phyloP scores from a whole-genome alignment of 805 yeast genomes.

The Kuraishia hungarica region DNA sequence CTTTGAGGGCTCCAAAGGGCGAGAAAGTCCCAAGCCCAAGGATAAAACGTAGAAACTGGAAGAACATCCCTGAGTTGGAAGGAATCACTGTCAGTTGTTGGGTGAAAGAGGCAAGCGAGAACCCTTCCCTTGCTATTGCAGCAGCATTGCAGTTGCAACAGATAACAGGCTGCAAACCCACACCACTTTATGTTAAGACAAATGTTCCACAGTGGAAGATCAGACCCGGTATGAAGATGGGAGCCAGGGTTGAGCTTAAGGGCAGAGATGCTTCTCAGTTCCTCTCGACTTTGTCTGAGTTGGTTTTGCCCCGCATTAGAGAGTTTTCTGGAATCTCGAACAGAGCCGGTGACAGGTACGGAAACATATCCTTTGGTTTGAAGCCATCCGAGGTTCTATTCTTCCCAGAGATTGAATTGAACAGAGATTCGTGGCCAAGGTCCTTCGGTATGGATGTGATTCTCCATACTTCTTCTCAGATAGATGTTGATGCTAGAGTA shows the following conservation, averaged over 20 bases:
- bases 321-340: conserved; percentile 74
- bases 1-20: conserved; percentile 68
- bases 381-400: conserved; percentile 64
- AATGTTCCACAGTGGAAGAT: conserved; percentile 83
- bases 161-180: conserved; percentile 86
- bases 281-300: conserved; percentile 75
- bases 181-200: conserved; percentile 60
- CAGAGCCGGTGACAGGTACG: conserved; percentile 74
- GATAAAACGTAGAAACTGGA: conserved; percentile 54
- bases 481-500: conserved; percentile 83
- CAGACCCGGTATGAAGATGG: conserved; percentile 84
- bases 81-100: conserved; percentile 70
- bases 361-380: conserved; percentile 81
- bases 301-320: conserved; percentile 89
- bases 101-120: conserved; percentile 61
- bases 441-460: conserved; percentile 83
- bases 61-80: conserved; percentile 64
- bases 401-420: conserved; percentile 92
- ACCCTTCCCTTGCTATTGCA: conserved; percentile 64
- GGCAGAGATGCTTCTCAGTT: conserved; percentile 87
- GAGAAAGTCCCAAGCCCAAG: conserved; percentile 67
- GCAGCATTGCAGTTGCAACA: conserved; percentile 81
- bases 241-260: conserved; percentile 69
- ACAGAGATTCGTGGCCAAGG: conserved; percentile 82
- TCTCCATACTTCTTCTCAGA: conserved; percentile 81